Evolutionary conservation across 805 yeast genomes (phyloP).

Genomic region (Peterozyma xylosa): DNA sequence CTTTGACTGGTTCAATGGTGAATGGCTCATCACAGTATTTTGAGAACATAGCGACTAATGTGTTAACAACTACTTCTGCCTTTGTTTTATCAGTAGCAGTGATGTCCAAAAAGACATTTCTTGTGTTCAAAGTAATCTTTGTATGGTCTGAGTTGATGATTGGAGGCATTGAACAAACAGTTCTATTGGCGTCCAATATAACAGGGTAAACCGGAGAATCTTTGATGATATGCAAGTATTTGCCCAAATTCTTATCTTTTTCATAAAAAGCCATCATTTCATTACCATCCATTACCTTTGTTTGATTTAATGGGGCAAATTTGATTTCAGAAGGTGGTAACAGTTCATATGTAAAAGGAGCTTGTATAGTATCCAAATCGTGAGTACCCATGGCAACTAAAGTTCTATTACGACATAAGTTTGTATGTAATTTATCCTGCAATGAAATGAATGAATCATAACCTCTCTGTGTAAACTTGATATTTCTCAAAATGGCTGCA

Average conservation of each 20-base stretch:
- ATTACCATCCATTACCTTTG: slow-evolving; percentile 61
- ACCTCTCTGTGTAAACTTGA: slow-evolving; percentile 72
- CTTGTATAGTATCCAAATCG: slow-evolving; percentile 72
- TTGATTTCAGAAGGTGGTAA: slow-evolving; percentile 68
- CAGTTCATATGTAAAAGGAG: slow-evolving; percentile 87
- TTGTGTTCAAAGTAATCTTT: slow-evolving; percentile 79
- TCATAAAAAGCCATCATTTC: slow-evolving; percentile 85
- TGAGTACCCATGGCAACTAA: slow-evolving; percentile 98
- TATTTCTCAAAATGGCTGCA: slow-evolving; percentile 84
- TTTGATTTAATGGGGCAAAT: slow-evolving; percentile 71
- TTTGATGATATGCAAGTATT: slow-evolving; percentile 79
- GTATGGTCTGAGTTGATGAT: slow-evolving; percentile 89
- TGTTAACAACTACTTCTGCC: slow-evolving; percentile 87
- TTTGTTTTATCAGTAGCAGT: slow-evolving; percentile 96
- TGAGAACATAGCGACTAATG: slow-evolving; percentile 92
- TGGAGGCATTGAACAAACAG: slow-evolving; percentile 92
- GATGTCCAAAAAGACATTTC: slow-evolving; percentile 83
- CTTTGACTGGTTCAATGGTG: slow-evolving; percentile 83
- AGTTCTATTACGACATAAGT: slow-evolving; percentile 94
- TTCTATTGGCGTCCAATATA: slow-evolving; percentile 66
- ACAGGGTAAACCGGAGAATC: slow-evolving; percentile 90
- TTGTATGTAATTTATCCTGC: slow-evolving; percentile 93
- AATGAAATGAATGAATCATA: slow-evolving; percentile 93
- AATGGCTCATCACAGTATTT: slow-evolving; percentile 77
- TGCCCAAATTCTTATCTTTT: slow-evolving; percentile 83